These are phyloP conservation scores for Euphorbia peplus DNA, from an alignment of 345 rosid species.

Conservation along the genomic window DNA sequence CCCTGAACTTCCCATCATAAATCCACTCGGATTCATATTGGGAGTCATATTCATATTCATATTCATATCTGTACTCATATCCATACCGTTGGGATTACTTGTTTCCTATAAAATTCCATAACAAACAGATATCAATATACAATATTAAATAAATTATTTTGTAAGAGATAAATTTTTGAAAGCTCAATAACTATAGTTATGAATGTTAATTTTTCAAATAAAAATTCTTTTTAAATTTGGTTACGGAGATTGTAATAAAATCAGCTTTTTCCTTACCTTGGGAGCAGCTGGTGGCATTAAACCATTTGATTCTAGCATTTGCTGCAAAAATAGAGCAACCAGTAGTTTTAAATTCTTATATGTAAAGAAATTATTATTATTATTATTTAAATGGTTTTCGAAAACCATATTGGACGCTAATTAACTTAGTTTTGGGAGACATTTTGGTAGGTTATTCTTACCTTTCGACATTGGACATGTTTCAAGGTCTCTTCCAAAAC, in stretches of 20 bases:
- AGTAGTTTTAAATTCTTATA: neutral
- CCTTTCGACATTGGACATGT: slow-evolving; percentile 19
- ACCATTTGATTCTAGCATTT: neutral
- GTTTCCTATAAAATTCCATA: slow-evolving; percentile 2
- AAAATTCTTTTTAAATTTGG: too few relatives aligned
- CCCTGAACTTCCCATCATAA: slow-evolving; percentile 3
- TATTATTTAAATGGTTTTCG: too few relatives aligned
- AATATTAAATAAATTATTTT: too few relatives aligned
- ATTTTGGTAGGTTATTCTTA: too few relatives aligned
- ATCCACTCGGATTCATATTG: neutral
- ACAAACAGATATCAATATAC: neutral
- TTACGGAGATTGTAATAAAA: neutral
- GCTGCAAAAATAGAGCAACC: slow-evolving; percentile 1
- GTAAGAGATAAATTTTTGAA: too few relatives aligned
- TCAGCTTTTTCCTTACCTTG: neutral
- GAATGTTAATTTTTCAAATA: neutral
- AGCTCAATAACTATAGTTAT: neutral
- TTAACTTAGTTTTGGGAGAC: too few relatives aligned
- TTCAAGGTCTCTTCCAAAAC: slow-evolving; percentile 18
- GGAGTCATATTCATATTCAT: neutral
- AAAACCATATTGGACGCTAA: too few relatives aligned
- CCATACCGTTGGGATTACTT: neutral
- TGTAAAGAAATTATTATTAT: too few relatives aligned
- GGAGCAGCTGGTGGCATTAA: neutral
- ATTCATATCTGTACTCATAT: too few relatives aligned